Base-by-base conservation (phyloP, 2,329 filamentous ascomycete species). In the Phoma sp. region DNA sequence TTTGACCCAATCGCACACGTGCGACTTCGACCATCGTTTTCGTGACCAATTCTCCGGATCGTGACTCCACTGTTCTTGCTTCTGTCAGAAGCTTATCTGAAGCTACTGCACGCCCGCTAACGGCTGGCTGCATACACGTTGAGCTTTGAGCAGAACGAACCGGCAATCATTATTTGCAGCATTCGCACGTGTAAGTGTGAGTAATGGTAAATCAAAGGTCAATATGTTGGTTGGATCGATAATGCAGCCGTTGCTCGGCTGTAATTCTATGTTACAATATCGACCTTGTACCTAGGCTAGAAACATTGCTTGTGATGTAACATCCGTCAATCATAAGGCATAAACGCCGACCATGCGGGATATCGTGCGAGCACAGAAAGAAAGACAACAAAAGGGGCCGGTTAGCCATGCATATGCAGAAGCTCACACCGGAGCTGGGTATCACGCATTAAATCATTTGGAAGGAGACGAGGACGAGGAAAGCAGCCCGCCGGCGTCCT, bases 401-500 rank as follows among this genome's bases (percentile, higher is more conserved):
- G 58, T 55, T 66, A 40, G 57, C 61, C 55, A 67, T 66, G 63
- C 56, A 60, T 55, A 61, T 60, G 60, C 25, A 62, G 55, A 39
- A 50, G 63, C 62, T 63, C 58, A 36, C 47, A 25, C 53, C 35
- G 53, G 59, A 55, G 60, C 62, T 51, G 71, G 73, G 71, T 75
- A 75, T 75, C 71, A 74, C 58, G 55, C 58, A 58, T 37, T 57
- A 35, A 55, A 55, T 58, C 48, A 51, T 58, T 58, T 59, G 33
- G 51, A 64, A 61, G 35, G 41, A 21, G 51, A 31, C 36, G 57
- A 53, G 31, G 43, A 51, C 6, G 46, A 61, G 35, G 65, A 66
- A 50, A 74, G 69, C 8, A 75, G 64, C 38, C 69, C 71, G 35
- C 71, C 72, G 6, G 69, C 64, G 38, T 75, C 72, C 55, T 72